Conservation (phyloP, 352 stramenopile genomes). For the Peronospora farinosa region DNA sequence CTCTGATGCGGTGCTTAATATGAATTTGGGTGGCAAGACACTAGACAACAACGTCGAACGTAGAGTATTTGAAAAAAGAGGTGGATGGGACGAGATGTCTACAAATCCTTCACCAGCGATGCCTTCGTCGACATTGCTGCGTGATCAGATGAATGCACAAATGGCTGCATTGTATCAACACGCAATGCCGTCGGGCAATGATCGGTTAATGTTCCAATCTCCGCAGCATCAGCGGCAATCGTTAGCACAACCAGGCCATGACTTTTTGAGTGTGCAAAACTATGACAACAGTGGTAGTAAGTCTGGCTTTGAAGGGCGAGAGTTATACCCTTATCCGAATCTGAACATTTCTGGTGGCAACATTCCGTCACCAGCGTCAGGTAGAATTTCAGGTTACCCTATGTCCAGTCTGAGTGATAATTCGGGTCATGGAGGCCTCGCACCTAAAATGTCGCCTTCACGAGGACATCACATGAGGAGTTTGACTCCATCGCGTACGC, state of each 20-base stretch:
- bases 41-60: conserved; percentile 8
- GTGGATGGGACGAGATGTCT: conserved; percentile 13
- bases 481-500: conserved; percentile 28
- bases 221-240: conserved; percentile 27
- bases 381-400: conserved; percentile 17
- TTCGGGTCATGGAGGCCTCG: conserved; percentile 5
- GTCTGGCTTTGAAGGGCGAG: conserved; percentile 8
- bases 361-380: conserved; percentile 14
- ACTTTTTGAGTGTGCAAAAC: conserved; percentile 38
- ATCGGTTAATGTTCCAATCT: conserved; percentile 20
- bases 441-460: conserved; percentile 19
- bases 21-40: conserved; percentile 24
- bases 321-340: conserved; percentile 12
- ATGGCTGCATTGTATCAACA: conserved; percentile 69
- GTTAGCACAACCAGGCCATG: conserved; percentile 30
- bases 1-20: conserved; percentile 38
- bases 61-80: conserved; percentile 4
- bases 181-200: conserved; percentile 10
- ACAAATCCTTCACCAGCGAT: conserved; percentile 18
- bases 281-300: conserved; percentile 16
- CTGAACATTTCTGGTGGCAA: conserved; percentile 11
- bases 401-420: conserved; percentile 10
- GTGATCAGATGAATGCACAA: conserved; percentile 74
- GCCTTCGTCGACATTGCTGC: conserved; percentile 30
- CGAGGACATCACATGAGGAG: conserved; percentile 19